A percentile compares a stretch with the other conserved stretches of the same genome.
phyloP scores from a whole-genome alignment of 2,329 filamentous ascomycete species.

The Diaporthe vaccinii region DNA sequence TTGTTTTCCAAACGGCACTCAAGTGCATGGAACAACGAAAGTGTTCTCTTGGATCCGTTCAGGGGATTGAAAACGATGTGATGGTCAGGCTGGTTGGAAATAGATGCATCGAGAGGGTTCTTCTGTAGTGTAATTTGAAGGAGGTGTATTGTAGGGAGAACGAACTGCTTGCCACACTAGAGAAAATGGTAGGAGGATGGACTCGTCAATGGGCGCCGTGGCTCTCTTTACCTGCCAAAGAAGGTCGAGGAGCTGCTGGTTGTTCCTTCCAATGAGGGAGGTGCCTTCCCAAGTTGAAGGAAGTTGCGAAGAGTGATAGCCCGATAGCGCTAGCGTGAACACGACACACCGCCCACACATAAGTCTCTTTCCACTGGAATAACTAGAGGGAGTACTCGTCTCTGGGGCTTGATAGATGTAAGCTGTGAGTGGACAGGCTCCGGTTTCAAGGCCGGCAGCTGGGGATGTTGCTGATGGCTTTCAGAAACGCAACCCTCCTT shows the following conservation, averaged over 20 bases:
- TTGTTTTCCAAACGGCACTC: background rate
- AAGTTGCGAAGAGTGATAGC: background rate
- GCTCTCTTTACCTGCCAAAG: background rate
- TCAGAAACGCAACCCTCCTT: background rate
- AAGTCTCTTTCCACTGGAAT: background rate
- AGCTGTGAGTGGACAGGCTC: background rate
- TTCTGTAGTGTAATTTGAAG: background rate
- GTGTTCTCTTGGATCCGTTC: too few species aligned
- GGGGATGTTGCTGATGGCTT: background rate
- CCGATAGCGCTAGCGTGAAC: conserved; percentile 1
- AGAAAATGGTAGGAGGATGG: background rate
- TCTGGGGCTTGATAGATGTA: background rate
- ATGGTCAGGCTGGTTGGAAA: background rate
- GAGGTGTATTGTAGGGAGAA: too few species aligned
- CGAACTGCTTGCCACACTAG: background rate
- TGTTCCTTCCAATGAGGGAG: conserved; percentile 8
- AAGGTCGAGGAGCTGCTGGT: background rate
- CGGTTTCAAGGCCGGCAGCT: background rate
- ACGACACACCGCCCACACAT: background rate
- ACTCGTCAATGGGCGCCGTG: too few species aligned
- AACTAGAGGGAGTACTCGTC: background rate
- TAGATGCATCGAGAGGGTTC: background rate
- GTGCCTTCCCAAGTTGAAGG: conserved; percentile 14
- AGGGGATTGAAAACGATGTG: too few species aligned
- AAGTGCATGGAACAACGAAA: background rate